phyloP scores from a whole-genome alignment of 2,329 filamentous ascomycete genomes.

The Dactylellina sp. region DNA sequence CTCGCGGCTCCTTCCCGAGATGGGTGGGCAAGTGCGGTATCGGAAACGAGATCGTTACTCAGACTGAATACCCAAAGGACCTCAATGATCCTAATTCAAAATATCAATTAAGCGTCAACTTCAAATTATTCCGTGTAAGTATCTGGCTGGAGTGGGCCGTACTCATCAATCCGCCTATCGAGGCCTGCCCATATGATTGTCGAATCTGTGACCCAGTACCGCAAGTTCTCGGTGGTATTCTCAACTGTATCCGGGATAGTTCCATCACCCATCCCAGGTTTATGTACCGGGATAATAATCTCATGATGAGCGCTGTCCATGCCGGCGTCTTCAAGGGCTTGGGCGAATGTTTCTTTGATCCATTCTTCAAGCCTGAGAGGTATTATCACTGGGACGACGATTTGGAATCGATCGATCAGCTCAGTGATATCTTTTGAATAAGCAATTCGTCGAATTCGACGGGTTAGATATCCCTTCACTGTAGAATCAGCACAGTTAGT shows the following conservation, averaged over 20 bases:
- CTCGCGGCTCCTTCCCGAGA: not conserved
- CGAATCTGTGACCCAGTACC: constrained; percentile 59
- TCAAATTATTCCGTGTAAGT: not conserved
- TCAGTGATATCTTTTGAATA: constrained; percentile 54
- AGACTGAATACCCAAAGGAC: constrained; percentile 54
- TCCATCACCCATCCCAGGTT: constrained; percentile 46
- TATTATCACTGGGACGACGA: constrained; percentile 57
- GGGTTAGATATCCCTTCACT: constrained; percentile 59
- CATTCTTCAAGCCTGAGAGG: constrained; percentile 52
- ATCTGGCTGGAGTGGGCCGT: not conserved
- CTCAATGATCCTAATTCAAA: constrained; percentile 57
- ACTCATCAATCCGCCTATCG: constrained; percentile 59
- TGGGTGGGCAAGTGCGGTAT: not conserved
- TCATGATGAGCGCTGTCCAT: constrained; percentile 19
- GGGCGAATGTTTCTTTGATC: constrained; percentile 49
- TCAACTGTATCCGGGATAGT: constrained; percentile 28
- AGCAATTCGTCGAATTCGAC: constrained; percentile 59
- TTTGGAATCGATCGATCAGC: constrained; percentile 56
- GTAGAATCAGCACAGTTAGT: constrained; percentile 2
- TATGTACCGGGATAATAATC: constrained; percentile 54
- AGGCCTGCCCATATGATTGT: constrained; percentile 59
- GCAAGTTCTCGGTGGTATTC: constrained; percentile 19
- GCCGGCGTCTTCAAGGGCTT: constrained; percentile 46
- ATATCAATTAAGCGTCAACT: not conserved
- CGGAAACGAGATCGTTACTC: constrained; percentile 20